Evolutionary conservation across 345 rosid species (phyloP).

Genomic region (Populus pruinosa): DNA sequence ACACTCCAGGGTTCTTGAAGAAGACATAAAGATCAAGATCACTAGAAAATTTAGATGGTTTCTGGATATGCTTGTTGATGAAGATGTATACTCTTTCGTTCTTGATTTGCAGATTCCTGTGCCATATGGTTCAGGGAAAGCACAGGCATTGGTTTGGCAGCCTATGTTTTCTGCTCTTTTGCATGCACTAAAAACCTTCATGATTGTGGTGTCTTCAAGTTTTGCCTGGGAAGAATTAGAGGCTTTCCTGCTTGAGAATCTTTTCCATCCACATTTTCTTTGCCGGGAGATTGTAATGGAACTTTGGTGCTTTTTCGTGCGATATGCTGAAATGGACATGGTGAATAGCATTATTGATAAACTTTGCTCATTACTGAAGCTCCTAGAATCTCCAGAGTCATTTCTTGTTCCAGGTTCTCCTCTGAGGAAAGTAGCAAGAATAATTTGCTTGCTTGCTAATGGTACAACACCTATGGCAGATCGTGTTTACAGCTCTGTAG

Average conservation of each 20-base stretch:
- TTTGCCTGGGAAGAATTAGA: constrained; percentile 61
- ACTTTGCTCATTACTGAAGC: constrained; percentile 51
- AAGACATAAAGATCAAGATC: constrained; percentile 44
- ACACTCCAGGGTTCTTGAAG: constrained; percentile 47
- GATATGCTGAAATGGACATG: constrained; percentile 53
- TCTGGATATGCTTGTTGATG: constrained; percentile 46
- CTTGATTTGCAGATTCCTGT: constrained; percentile 66
- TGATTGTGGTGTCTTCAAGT: constrained; percentile 58
- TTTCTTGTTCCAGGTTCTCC: constrained; percentile 51
- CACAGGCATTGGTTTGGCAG: constrained; percentile 55
- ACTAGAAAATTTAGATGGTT: constrained; percentile 67
- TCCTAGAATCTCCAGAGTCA: constrained; percentile 48
- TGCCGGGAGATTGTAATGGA: constrained; percentile 80
- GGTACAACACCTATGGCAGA: constrained; percentile 51
- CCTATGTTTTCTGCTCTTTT: constrained; percentile 56
- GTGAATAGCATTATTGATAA: constrained; percentile 43
- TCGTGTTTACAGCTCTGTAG: constrained; percentile 43
- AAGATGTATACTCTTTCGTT: constrained; percentile 60
- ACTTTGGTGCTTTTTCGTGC: constrained; percentile 76
- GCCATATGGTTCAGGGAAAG: constrained; percentile 48
- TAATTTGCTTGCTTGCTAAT: constrained; percentile 53
- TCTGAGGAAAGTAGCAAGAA: constrained; percentile 66
- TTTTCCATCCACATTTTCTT: constrained; percentile 80
- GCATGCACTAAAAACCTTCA: constrained; percentile 66
- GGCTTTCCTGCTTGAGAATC: constrained; percentile 63